A percentile compares a stretch with the other conserved stretches of the same genome.
These are phyloP conservation scores for Teratosphaeriaceae sp. DNA, from an alignment of 2,329 filamentous ascomycete species.

Conservation along the genomic window DNA sequence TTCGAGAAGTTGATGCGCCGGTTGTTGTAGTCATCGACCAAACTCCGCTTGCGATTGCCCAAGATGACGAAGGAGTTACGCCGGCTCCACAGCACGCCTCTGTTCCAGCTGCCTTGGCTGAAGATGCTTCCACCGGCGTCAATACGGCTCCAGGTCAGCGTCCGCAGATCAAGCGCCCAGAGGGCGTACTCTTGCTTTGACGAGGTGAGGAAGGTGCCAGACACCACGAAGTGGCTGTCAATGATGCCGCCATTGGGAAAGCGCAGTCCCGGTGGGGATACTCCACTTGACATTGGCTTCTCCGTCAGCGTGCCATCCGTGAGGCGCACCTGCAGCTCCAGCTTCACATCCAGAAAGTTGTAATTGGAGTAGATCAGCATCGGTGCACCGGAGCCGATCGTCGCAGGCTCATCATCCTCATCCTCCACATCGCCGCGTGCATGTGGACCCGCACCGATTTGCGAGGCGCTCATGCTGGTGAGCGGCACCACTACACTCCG, in stretches of 20 bases:
- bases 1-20: constrained; percentile 96
- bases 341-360: constrained; percentile 94
- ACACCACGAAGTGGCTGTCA: constrained; percentile 94
- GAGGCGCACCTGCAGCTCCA: constrained; percentile 83
- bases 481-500: constrained; percentile 89
- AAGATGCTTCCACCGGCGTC: constrained; percentile 93
- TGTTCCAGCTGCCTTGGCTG: constrained; percentile 95
- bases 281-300: constrained; percentile 78
- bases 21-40: constrained; percentile 98
- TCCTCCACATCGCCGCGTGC: constrained; percentile 36
- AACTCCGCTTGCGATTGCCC: constrained; percentile 83
- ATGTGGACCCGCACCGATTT: constrained; percentile 55
- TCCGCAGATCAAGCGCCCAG: constrained; percentile 87
- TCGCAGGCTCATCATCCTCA: constrained; percentile 28
- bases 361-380: constrained; percentile 99
- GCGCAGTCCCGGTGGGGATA: constrained; percentile 83
- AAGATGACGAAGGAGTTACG: constrained; percentile 94
- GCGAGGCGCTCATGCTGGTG: constrained; percentile 56
- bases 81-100: constrained; percentile 86
- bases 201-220: constrained; percentile 92
- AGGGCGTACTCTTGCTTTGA: constrained; percentile 97
- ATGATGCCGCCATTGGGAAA: constrained; percentile 96
- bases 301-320: constrained; percentile 80
- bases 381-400: constrained; percentile 43
- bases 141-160: constrained; percentile 88